Evolutionary conservation across 805 yeast genomes (phyloP), one percentile per base, ranked within the genome.

Genomic region (Zygosaccharomyces siamensis): DNA sequence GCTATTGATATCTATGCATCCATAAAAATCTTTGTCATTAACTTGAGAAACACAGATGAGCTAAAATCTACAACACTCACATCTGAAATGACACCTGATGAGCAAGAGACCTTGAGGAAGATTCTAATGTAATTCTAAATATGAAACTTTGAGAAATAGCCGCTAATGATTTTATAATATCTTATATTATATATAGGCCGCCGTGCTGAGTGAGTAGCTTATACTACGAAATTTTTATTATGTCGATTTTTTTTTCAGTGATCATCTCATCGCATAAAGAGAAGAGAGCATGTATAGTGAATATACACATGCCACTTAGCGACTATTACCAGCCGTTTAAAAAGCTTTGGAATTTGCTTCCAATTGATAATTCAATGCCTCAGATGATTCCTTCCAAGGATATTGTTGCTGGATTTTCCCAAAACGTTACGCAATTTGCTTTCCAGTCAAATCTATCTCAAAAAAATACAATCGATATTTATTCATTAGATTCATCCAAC

Each of bases 1-100:
- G 71, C 74, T 37, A 69, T 89, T 43, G 86, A 92, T 61, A 83
- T 86, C 3, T 89, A 82, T 66, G 73, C 74, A 12, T 78, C 80
- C 2, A 81, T 89, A 66, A 79, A 82, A 48, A 75, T 78, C 16
- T 75, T 78, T 16, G 67, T 87, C 14, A 50, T 71, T 3, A 60
- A 63, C 1, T 61, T 86, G 18, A 83, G 80, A 57, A 73, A 70
- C 27, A 61, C 66, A 7, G 81, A 82, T 53, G 64, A 69, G 0
- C 58, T 60, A 12, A 73, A 74, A 51, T 84, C 83, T 67, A 75
- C 76, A 46, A 64, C 63, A 5, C 58, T 83, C 3, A 71, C 80
- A 43, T 73, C 74, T n/a, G 49, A 47, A 3, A 49, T 76, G 46
- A 50, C 67, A 3, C 63, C 64, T 12, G 72, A 68, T 4, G 74